phyloP scores from a whole-genome alignment of 2,329 filamentous ascomycete genomes.

The Daldinia sp. region DNA sequence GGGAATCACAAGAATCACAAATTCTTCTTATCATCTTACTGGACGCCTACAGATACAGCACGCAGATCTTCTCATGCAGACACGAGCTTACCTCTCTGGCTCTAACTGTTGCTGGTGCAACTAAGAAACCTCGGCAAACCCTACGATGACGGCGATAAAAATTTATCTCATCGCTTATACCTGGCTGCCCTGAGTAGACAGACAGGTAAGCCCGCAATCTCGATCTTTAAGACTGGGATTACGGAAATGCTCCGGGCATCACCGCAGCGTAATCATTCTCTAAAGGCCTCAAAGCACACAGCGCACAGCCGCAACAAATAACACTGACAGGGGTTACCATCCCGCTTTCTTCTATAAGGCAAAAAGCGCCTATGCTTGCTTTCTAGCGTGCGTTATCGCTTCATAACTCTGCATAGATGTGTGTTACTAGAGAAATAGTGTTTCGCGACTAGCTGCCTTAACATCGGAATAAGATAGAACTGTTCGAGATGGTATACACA shows the following conservation, averaged over 20 bases:
- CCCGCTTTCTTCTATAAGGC: neutral
- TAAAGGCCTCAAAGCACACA: neutral
- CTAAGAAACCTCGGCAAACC: slow-evolving; percentile 30
- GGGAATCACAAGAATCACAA: slow-evolving; percentile 36
- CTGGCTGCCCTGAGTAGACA: no score
- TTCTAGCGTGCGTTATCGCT: slow-evolving; percentile 15
- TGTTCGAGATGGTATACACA: slow-evolving; percentile 11
- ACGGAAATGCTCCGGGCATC: slow-evolving; percentile 29
- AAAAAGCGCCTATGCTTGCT: slow-evolving; percentile 2
- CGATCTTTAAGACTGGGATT: slow-evolving; percentile 30
- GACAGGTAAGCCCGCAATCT: slow-evolving; percentile 25
- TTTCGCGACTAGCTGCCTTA: slow-evolving; percentile 27
- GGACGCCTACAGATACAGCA: slow-evolving; percentile 36
- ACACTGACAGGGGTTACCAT: neutral
- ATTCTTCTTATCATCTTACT: slow-evolving; percentile 29
- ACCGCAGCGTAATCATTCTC: slow-evolving; percentile 10
- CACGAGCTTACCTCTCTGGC: slow-evolving; percentile 39
- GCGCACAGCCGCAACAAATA: neutral
- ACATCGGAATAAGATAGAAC: slow-evolving; percentile 27
- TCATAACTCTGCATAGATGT: slow-evolving; percentile 14
- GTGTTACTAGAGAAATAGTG: slow-evolving; percentile 12
- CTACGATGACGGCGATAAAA: slow-evolving; percentile 28
- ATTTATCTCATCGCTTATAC: slow-evolving; percentile 11
- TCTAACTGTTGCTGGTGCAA: slow-evolving; percentile 28
- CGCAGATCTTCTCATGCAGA: slow-evolving; percentile 41